phyloP scores from a whole-genome alignment of 179 eudicot species.

The Patellifolia procumbens region DNA sequence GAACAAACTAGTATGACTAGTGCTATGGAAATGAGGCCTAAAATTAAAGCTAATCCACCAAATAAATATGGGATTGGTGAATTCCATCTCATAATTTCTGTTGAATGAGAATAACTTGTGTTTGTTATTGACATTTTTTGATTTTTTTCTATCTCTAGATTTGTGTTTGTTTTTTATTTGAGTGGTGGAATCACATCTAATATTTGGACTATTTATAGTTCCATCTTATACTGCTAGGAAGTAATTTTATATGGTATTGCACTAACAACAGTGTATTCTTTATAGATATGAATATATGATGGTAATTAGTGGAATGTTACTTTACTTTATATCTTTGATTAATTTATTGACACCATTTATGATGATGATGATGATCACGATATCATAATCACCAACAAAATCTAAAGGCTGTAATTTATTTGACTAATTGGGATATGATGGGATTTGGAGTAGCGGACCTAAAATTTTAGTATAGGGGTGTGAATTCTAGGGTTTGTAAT shows the following conservation, averaged over 20 bases:
- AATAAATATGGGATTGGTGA: conserved; percentile 51
- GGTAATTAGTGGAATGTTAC: conserved; percentile 9
- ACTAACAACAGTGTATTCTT: conserved; percentile 3
- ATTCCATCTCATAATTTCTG: conserved; percentile 28
- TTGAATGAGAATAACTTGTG: background rate
- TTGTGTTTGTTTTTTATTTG: background rate
- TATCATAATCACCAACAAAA: background rate
- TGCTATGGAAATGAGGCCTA: conserved; percentile 38
- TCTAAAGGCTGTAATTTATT: conserved; percentile 1
- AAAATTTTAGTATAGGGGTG: no score
- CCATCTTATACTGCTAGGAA: background rate
- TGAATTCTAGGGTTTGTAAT: no score
- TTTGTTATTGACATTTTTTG: conserved; percentile 11
- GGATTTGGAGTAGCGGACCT: background rate
- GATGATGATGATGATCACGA: background rate
- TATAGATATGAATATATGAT: conserved; percentile 3
- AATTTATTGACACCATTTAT: background rate
- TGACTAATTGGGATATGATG: background rate
- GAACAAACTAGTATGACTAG: conserved; percentile 37
- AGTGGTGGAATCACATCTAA: background rate
- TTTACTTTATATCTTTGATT: background rate
- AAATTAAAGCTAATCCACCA: conserved; percentile 36
- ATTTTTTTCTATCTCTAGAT: background rate
- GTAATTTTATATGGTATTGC: background rate
- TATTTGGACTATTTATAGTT: conserved; percentile 17